A percentile compares a stretch with the other conserved stretches of the same genome.
Evolutionary conservation across 2,329 filamentous ascomycete species (phyloP).

Genomic region (Trichothecium roseum): DNA sequence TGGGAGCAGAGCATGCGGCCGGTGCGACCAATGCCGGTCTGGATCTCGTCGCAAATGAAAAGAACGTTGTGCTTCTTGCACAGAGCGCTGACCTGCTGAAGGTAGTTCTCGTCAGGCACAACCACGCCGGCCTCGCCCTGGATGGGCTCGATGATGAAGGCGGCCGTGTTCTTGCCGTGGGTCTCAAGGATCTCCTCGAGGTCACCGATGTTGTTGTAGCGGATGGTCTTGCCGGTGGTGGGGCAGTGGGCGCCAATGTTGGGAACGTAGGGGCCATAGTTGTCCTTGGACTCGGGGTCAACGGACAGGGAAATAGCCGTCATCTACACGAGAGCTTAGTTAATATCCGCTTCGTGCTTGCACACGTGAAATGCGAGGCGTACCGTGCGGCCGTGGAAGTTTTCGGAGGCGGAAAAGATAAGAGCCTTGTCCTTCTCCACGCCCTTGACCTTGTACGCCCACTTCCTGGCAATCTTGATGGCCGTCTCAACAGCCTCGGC

Average conservation of each 20-base stretch:
- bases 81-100: slow-evolving; percentile 66
- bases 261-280: slow-evolving; percentile 94
- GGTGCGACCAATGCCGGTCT: slow-evolving; percentile 92
- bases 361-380: slow-evolving; percentile 17
- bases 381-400: slow-evolving; percentile 94
- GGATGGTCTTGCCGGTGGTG: slow-evolving; percentile 62
- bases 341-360: too few species aligned
- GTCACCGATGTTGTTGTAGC: slow-evolving; percentile 77
- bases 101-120: slow-evolving; percentile 84
- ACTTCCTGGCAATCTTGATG: slow-evolving; percentile 93
- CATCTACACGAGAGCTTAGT: slow-evolving; percentile 44
- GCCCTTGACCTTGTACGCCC: slow-evolving; percentile 94
- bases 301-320: slow-evolving; percentile 91
- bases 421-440: slow-evolving; percentile 77
- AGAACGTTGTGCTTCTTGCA: slow-evolving; percentile 95
- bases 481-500: slow-evolving; percentile 94
- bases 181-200: slow-evolving; percentile 68
- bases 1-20: slow-evolving; percentile 89
- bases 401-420: slow-evolving; percentile 76
- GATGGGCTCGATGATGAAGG: slow-evolving; percentile 92
- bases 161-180: slow-evolving; percentile 77
- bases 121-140: slow-evolving; percentile 97
- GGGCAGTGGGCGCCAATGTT: slow-evolving; percentile 72
- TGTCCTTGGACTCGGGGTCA: slow-evolving; percentile 88
- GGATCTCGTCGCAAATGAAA: slow-evolving; percentile 96